Evolutionary conservation across 192 early-diverging fungal genomes (phyloP), one percentile per base, ranked within the genome.

Genomic region (Allomyces javanicus): DNA sequence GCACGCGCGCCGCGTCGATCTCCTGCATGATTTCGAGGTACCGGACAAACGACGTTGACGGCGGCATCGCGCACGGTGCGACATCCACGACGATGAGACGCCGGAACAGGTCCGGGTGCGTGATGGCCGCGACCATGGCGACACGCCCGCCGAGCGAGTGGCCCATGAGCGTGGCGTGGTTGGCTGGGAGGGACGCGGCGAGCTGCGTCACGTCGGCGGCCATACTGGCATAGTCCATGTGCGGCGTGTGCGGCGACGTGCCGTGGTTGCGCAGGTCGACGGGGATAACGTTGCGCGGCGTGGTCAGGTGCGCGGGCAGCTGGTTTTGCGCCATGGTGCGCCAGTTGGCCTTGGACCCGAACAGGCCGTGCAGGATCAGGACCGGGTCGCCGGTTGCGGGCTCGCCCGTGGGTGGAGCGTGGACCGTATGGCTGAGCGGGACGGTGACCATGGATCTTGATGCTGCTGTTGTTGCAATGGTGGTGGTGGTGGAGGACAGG

Each of bases 331-430:
- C 40, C 11, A 17, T 23, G 19, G 63, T 24, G 25, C 83, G 77
- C 92, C 92, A 95, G 77, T 95, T 95, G 66, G 92, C 89, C 71
- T 94, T 97, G 1, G 87, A 90, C 12, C 94, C 94, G 72, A 94
- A 92, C n/a, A 97, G 78, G 27, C 94, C 94, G 72, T 92, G 94
- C 33, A 92, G 78, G 65, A 97, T 86, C 17, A 89, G 74, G 24
- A 91, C 69, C 17, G 86, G 86, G 23, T 14, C 21, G 2, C 17
- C 50, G 0, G 17, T 58, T 21, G 50, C 5, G 3, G 3, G 33
- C 7, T 40, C 33, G 33, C 33, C 33, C 4, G 33, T 40, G 5
- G 33, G 33, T 9, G 33, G 33, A 40, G 33, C 33, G 33, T 40
- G 33, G 4, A 40, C 33, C 4, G 33, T 40, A 40, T 40, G 33